phyloP scores from a whole-genome alignment of 495 filamentous ascomycete genomes.

The Ramalina intermedia region DNA sequence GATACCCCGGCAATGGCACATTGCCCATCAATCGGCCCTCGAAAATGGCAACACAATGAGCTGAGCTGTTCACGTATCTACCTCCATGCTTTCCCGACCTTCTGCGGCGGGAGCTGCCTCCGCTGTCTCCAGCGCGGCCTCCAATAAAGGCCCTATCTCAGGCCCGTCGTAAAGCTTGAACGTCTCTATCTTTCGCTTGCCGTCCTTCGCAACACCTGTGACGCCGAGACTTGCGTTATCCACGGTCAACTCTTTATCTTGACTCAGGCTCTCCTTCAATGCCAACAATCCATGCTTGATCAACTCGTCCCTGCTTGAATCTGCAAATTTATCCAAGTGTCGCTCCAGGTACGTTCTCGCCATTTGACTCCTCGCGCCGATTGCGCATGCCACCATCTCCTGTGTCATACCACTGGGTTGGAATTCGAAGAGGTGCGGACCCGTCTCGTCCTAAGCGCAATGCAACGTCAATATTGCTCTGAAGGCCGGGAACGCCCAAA shows the following conservation, averaged over 20 bases:
- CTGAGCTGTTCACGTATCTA: slow-evolving; percentile 7
- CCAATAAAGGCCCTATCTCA: slow-evolving; percentile 54
- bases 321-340: slow-evolving; percentile 67
- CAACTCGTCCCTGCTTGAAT: slow-evolving; percentile 64
- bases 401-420: slow-evolving; percentile 90
- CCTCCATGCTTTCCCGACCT: slow-evolving; percentile 34
- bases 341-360: slow-evolving; percentile 91
- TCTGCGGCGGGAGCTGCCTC: slow-evolving; percentile 49
- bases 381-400: slow-evolving; percentile 90
- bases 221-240: slow-evolving; percentile 90
- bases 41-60: no score
- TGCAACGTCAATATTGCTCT: no score
- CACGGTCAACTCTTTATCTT: slow-evolving; percentile 93
- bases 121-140: slow-evolving; percentile 51
- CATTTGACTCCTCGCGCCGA: slow-evolving; percentile 92
- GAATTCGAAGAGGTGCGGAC: slow-evolving; percentile 96
- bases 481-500: no score
- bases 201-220: slow-evolving; percentile 46
- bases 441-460: slow-evolving; percentile 49
- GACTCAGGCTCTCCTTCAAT: slow-evolving; percentile 85
- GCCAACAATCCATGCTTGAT: slow-evolving; percentile 80
- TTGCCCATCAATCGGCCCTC: no score
- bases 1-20: no score
- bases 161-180: slow-evolving; percentile 90
- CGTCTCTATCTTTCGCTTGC: slow-evolving; percentile 45